phyloP scores from a whole-genome alignment of 257 asterid genomes.

The Jacaranda copaia region DNA sequence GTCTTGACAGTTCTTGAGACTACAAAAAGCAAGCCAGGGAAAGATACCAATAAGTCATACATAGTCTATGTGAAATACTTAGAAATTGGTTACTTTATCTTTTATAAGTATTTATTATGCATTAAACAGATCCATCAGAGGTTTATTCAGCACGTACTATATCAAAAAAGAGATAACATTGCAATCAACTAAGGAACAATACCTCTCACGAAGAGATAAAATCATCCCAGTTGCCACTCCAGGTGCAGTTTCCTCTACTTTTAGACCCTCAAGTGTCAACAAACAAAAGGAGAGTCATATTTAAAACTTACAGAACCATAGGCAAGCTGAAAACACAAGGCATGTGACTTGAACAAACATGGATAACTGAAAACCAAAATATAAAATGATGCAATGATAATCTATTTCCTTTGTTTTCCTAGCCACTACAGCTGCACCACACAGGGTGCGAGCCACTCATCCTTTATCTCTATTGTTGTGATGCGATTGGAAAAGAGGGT shows the following conservation, averaged over 20 bases:
- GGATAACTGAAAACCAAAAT: slow-evolving; percentile 1
- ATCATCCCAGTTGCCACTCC: slow-evolving; percentile 93
- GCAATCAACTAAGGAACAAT: slow-evolving; percentile 23
- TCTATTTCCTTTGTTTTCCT: too few species aligned
- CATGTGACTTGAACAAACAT: slow-evolving; percentile 17
- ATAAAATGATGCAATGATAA: background rate
- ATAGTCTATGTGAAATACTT: background rate
- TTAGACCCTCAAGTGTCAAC: slow-evolving; percentile 54
- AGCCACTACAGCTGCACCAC: too few species aligned
- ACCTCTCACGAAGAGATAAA: slow-evolving; percentile 95
- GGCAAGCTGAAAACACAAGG: background rate
- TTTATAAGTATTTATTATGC: background rate
- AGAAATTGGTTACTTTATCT: background rate
- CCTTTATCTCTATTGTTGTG: background rate
- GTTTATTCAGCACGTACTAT: background rate
- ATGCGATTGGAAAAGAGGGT: background rate
- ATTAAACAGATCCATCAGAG: slow-evolving; percentile 3
- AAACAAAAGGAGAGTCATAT: slow-evolving; percentile 26
- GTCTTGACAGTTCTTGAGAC: slow-evolving; percentile 85
- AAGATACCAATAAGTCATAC: slow-evolving; percentile 30
- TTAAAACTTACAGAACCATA: slow-evolving; percentile 11
- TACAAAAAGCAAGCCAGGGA: slow-evolving; percentile 48
- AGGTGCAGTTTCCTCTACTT: slow-evolving; percentile 90
- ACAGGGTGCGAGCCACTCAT: too few species aligned
- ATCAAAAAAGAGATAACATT: background rate